Base-by-base conservation (phyloP, 2,329 filamentous ascomycete species). In the Colletotrichum kahawae region DNA sequence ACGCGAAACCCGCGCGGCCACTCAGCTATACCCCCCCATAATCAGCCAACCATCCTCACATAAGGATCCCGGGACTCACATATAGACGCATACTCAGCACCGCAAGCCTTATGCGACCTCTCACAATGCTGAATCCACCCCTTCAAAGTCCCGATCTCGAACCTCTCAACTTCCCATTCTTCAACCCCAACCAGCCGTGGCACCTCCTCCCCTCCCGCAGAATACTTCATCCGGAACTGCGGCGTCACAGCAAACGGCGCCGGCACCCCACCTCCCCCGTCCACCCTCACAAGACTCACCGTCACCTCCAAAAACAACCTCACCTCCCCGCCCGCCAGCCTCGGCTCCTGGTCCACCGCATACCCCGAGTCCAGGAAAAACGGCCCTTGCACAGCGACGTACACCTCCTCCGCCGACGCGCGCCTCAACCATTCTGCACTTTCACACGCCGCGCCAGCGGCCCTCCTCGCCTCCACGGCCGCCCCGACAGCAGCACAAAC, bases 1-100 rank as follows among this genome's bases (percentile, higher is more conserved):
- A 87, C 76, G 2, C 67, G 38, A 7, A 70, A 70, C 5, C 56
- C 66, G 4, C 18, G n/a, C 7, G 71, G 71, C 4, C 67, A 27
- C 24, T 54, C 18, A 12, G 31, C 63, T 71, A 13, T 24, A 24
- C 9, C 2, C 10, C 18, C 10, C 21, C 16, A 18, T 33, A 27
- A 9, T 62, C 18, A 38, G 34, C 48, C 16, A n/a, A 7, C 18
- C 43, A 48, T 48, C 18, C 24, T 24, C 24, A 24, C 24, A 24
- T 24, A 24, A 24, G 24, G 24, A 24, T 24, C 24, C 24, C 24
- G 24, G 24, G 24, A 24, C 60, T 71, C 29, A 71, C 67, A 24
- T 18, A n/a, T 74, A 8, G 59, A 70, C 16, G 29, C 24, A n/a
- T 59, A 71, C 16, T 59, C 34, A 2, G 43, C 38, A 14, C 70